Percentiles rank a stretch among this genome's conserved stretches.
Conservation (phyloP, 2,329 filamentous ascomycete genomes). For the Pseudogymnoascus sp. region DNA sequence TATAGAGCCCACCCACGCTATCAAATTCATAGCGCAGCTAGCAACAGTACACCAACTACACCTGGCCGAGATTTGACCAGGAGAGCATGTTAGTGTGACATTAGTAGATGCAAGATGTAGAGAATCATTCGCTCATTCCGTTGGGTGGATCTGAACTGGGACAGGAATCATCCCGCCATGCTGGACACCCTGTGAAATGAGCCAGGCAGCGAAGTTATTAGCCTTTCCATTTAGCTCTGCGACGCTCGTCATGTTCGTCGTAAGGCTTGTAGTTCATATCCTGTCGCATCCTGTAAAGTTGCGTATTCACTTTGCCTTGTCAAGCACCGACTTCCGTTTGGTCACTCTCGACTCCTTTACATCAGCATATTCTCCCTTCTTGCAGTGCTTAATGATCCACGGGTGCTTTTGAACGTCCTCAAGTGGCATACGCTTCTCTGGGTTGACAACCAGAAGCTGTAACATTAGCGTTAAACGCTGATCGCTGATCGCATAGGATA, state of each 20-base stretch:
- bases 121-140: too few species aligned
- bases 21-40: too few species aligned
- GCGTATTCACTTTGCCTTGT: neutral
- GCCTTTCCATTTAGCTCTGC: constrained; percentile 2
- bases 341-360: constrained; percentile 11
- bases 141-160: too few species aligned
- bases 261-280: too few species aligned
- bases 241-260: too few species aligned
- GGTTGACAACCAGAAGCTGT: constrained; percentile 80
- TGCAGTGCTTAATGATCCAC: constrained; percentile 94
- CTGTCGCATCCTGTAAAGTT: neutral
- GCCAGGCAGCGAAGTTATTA: neutral
- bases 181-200: neutral
- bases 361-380: constrained; percentile 37
- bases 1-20: too few species aligned
- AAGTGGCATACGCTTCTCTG: constrained; percentile 83
- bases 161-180: constrained; percentile 7
- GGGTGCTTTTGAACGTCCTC: constrained; percentile 87
- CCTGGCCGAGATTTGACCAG: too few species aligned
- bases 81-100: too few species aligned
- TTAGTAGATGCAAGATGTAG: too few species aligned
- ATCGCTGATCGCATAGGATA: neutral
- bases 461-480: constrained; percentile 15
- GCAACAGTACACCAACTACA: too few species aligned
- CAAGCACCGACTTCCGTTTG: neutral